Evolutionary conservation across 495 filamentous ascomycete genomes (phyloP), one percentile per base, ranked within the genome.

Genomic region (Ramalina intermedia): DNA sequence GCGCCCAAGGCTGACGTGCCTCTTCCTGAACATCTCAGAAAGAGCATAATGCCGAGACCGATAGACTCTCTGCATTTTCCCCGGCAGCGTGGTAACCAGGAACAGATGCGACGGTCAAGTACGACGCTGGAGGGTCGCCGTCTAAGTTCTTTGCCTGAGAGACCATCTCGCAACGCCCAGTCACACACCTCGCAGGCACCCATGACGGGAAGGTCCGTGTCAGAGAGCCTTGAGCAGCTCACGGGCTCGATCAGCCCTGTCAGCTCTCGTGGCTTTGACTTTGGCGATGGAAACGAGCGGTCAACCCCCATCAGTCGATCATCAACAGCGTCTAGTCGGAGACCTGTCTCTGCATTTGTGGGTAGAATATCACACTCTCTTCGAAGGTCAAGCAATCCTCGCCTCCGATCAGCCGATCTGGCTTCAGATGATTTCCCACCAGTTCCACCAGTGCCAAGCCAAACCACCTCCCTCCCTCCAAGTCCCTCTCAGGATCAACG

Each of bases 1-100:
- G 75, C 78, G 17, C 77, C 75, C 13, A 78, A 87, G 13, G 69
- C 83, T 27, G 80, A 85, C 6, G 69, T 63, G 42, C 72, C 74
- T 23, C 61, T 80, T 36, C 75, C 76, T 41, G 73, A 76, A 11
- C 64, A 73, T 47, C 63, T 79, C n/a, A 59, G 60, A 35, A 49
- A 55, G 33, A 51, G 48, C 8, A 37, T 63, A 13, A 18, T 60
- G 39, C 56, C 62, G 13, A 43, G 58, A 23, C 49, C 39, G 13
- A 59, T 54, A 36, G 29, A 48, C 16, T 27, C 20, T 37, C 23
- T 50, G 23, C 44, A 47, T 16, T 17, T 50, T 40, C 47, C 41
- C 2, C 42, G 47, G 23, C 14, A 24, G 21, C 50, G 52, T 43
- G 27, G 26, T 27, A 26, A 27, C n/a, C 41, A 41, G 13, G 48